Percentiles rank a stretch among this genome's conserved stretches.
Evolutionary conservation across 371 early-diverging fungal genomes (phyloP).

Genomic region (Actinomortierella wolfii): DNA sequence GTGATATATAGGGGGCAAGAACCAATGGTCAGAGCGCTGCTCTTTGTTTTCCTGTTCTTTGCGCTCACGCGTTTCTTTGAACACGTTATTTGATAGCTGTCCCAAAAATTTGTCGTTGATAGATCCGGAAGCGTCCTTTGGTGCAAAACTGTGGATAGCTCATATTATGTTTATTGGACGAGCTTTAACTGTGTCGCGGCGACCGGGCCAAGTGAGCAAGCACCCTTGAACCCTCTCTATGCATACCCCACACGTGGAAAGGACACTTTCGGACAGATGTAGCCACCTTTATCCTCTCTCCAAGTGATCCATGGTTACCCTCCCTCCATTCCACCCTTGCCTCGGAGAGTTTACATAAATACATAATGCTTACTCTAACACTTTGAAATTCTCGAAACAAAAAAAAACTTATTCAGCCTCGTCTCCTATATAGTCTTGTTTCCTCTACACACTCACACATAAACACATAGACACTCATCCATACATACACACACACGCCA

Average conservation of each 20-base stretch:
- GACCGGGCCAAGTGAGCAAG: too few species aligned
- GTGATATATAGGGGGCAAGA: too few species aligned
- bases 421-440: background rate
- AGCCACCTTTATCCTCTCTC: background rate
- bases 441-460: background rate
- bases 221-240: too few species aligned
- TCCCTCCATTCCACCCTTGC: too few species aligned
- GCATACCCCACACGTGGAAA: background rate
- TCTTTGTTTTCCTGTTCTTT: too few species aligned
- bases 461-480: background rate
- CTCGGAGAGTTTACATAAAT: slow-evolving; percentile 9
- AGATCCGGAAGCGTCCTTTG: slow-evolving; percentile 7
- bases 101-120: background rate
- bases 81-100: slow-evolving; percentile 10
- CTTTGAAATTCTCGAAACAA: slow-evolving; percentile 6
- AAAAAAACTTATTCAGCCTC: slow-evolving; percentile 3
- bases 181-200: too few species aligned
- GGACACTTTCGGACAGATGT: background rate
- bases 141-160: background rate
- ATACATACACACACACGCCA: background rate
- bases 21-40: too few species aligned
- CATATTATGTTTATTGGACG: too few species aligned
- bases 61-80: too few species aligned
- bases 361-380: slow-evolving; percentile 2
- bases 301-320: background rate